A percentile compares a stretch with the other conserved stretches of the same genome.
Evolutionary conservation across 768 basidiomycete genomes (phyloP).

Genomic region (Holtermannia corniformis): DNA sequence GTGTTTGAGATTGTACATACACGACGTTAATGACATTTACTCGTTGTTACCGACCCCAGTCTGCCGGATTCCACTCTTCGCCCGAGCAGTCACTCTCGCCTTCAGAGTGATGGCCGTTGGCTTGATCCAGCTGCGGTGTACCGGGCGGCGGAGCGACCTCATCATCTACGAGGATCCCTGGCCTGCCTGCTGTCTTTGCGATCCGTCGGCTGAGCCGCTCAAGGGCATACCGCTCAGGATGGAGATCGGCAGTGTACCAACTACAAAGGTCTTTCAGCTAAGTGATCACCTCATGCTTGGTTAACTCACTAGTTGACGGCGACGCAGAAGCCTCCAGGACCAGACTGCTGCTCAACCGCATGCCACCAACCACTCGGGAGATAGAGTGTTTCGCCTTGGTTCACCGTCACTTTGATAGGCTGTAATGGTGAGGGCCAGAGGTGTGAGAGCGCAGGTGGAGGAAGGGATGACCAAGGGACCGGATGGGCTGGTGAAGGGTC

Average conservation of each 20-base stretch:
- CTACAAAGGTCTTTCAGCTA: no score
- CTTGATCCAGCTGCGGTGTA: constrained; percentile 1
- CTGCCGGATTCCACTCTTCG: constrained; percentile 22
- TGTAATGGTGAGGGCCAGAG: constrained; percentile 45
- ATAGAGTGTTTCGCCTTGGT: constrained; percentile 70
- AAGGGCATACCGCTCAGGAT: constrained; percentile 22
- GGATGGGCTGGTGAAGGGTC: constrained; percentile 15
- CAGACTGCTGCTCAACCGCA: constrained; percentile 57
- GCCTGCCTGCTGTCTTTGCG: constrained; percentile 16
- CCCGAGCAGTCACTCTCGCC: constrained; percentile 4
- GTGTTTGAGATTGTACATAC: constrained; percentile 27
- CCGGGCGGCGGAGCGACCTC: background rate
- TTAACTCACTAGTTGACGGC: constrained; percentile 40
- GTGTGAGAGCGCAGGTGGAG: background rate
- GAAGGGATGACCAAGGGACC: constrained; percentile 69
- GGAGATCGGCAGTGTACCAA: constrained; percentile 26
- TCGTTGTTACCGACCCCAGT: constrained; percentile 19
- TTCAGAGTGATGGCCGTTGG: constrained; percentile 1
- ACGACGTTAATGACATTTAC: background rate
- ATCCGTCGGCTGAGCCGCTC: constrained; percentile 18
- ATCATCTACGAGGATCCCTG: constrained; percentile 18
- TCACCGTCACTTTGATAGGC: constrained; percentile 58
- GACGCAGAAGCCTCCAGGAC: constrained; percentile 26
- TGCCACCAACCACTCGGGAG: constrained; percentile 96
- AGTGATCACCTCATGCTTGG: background rate